Base-by-base conservation (phyloP, 805 yeast species). In the Grigorovia yakushimaensis region DNA sequence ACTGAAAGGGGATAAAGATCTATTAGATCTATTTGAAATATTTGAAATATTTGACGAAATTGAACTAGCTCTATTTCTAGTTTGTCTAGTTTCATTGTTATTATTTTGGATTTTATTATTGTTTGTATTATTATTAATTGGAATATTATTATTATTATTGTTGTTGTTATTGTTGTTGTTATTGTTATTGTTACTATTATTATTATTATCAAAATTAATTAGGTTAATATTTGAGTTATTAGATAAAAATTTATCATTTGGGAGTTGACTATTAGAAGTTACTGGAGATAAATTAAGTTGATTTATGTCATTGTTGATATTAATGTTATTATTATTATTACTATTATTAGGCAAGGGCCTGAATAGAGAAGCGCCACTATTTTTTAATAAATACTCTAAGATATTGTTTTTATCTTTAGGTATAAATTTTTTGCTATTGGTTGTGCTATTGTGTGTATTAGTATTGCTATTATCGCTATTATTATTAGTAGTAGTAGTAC, bases 1-100 rank as follows among this genome's bases (percentile, higher is more conserved):
- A 24, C 54, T 53, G 38, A 62, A 55, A 3, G 67, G 67, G 2
- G 66, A 60, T 30, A 62, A 49, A 45, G 58, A 54, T 45, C 62
- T 55, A 10, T 48, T 48, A 1, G 52, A 43, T n/a, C 46, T 41
- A 23, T 10, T 20, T 11, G 30, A 42, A 20, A 46, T 23, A 21
- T 33, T 41, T 20, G 43, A 43, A 4, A 22, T 44, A 11, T n/a
- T 21, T 10, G 52, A 45, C n/a, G 46, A 19, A 17, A 36, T 15
- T 5, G 54, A 49, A 9, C 17, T 27, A 6, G 41, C 42, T 42
- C 51, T 48, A 38, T 44, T 45, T 41, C 51, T 49, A n/a, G 49
- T 37, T n/a, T 38, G 30, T 20, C 22, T 42, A 10, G 39, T 18
- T 13, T 24, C 42, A n/a, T 17, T 41, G 23, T 40, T 37, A 18